phyloP scores from a whole-genome alignment of 805 yeast species.

The Nakazawaea populi region DNA sequence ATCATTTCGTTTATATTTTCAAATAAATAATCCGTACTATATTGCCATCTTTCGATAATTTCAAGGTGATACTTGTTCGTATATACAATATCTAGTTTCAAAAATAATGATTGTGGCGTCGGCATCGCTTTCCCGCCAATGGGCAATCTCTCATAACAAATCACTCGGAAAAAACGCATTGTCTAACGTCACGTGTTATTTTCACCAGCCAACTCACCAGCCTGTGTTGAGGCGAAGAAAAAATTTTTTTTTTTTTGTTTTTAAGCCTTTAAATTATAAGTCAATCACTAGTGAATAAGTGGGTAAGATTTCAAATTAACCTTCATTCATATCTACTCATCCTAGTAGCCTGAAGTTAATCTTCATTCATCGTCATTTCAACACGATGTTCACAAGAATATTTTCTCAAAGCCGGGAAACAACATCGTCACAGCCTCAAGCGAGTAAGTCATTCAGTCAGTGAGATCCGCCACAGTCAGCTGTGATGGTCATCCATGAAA shows the following conservation, averaged over 20 bases:
- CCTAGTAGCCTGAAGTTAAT: too few species aligned
- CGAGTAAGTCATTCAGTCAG: neutral
- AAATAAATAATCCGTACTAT: too few species aligned
- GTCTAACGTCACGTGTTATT: constrained; percentile 4
- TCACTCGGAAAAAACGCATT: neutral
- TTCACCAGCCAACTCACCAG: constrained; percentile 5
- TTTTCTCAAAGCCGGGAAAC: constrained; percentile 3
- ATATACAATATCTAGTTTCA: too few species aligned
- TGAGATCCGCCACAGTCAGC: too few species aligned
- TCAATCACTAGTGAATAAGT: neutral
- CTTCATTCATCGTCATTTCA: too few species aligned
- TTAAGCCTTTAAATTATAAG: neutral
- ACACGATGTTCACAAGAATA: constrained; percentile 5
- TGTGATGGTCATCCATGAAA: too few species aligned
- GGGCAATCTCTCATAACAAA: neutral
- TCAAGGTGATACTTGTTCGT: too few species aligned
- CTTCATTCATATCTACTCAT: too few species aligned
- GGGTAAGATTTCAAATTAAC: neutral
- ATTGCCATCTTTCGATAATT: too few species aligned
- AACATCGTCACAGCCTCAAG: constrained; percentile 2
- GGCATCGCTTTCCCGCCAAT: neutral
- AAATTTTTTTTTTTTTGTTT: neutral
- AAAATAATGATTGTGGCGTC: neutral
- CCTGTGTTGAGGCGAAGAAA: neutral
- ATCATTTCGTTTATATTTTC: too few species aligned